phyloP scores from a whole-genome alignment of 73 alveolate genomes.

The Symbiodinium natans region DNA sequence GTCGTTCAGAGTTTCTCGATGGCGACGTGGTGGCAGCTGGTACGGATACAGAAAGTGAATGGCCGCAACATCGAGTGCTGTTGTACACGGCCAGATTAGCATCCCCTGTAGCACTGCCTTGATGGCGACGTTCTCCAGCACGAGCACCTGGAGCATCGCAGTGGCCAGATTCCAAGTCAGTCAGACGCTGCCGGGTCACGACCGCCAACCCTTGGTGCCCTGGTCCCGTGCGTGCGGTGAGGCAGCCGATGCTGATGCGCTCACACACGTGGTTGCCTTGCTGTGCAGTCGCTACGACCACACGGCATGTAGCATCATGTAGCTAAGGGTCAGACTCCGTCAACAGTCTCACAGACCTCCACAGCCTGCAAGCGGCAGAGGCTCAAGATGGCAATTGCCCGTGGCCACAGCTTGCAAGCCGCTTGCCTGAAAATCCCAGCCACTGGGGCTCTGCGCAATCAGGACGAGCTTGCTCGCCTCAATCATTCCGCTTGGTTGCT shows the following conservation, averaged over 20 bases:
- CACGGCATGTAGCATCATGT: too few relatives aligned
- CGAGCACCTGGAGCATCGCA: not conserved
- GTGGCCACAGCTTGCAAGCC: not conserved
- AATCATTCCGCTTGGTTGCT: too few relatives aligned
- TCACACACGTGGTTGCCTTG: not conserved
- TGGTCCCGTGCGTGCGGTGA: not conserved
- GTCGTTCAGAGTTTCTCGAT: too few relatives aligned
- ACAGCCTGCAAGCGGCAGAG: not conserved
- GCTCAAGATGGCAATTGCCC: not conserved
- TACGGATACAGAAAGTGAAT: too few relatives aligned
- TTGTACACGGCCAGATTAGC: not conserved
- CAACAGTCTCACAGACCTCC: not conserved
- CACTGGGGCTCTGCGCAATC: not conserved
- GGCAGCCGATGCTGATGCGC: not conserved
- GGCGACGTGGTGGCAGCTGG: too few relatives aligned
- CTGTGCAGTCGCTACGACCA: too few relatives aligned
- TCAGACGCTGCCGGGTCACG: not conserved
- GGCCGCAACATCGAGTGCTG: too few relatives aligned
- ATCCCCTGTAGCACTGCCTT: not conserved
- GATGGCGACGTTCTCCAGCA: not conserved
- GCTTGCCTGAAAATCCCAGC: conserved; percentile 11
- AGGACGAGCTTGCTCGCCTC: not conserved
- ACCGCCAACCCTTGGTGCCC: not conserved
- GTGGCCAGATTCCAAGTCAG: too few relatives aligned
- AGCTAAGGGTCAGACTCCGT: not conserved